These are phyloP conservation scores for Berkeleyomyces rouxiae DNA, from an alignment of 2,329 filamentous ascomycete genomes.

Conservation along the genomic window DNA sequence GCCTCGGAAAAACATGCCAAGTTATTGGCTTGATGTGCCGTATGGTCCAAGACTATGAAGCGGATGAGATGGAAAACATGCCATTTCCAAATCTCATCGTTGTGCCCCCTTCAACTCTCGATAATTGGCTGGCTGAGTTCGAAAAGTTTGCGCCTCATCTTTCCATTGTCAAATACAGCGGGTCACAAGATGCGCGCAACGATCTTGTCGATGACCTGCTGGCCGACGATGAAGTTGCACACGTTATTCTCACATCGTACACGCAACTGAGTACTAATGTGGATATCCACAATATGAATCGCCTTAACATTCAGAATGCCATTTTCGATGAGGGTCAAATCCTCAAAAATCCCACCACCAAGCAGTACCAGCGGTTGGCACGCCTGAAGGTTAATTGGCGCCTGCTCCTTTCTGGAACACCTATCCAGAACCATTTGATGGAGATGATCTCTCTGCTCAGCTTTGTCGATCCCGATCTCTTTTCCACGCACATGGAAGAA, in stretches of 20 bases:
- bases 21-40: conserved; percentile 85
- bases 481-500: conserved; percentile 52
- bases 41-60: conserved; percentile 47
- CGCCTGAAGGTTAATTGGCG: conserved; percentile 68
- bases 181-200: conserved; percentile 48
- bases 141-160: conserved; percentile 67
- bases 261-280: conserved; percentile 38
- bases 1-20: conserved; percentile 88
- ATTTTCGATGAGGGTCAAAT: conserved; percentile 93
- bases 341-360: conserved; percentile 74
- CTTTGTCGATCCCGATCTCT: conserved; percentile 84
- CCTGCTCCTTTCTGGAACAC: conserved; percentile 70
- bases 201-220: conserved; percentile 50
- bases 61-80: conserved; percentile 21
- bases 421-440: conserved; percentile 83
- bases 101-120: conserved; percentile 81
- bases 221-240: conserved; percentile 32
- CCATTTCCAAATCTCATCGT: conserved; percentile 66
- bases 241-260: conserved; percentile 43
- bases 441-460: conserved; percentile 79
- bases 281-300: conserved; percentile 34
- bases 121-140: conserved; percentile 93
- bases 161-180: conserved; percentile 53
- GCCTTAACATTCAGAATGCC: conserved; percentile 33
- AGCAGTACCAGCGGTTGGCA: conserved; percentile 63